Evolutionary conservation across 2,329 filamentous ascomycete species (phyloP).

Genomic region (Pestalotiopsis fici): DNA sequence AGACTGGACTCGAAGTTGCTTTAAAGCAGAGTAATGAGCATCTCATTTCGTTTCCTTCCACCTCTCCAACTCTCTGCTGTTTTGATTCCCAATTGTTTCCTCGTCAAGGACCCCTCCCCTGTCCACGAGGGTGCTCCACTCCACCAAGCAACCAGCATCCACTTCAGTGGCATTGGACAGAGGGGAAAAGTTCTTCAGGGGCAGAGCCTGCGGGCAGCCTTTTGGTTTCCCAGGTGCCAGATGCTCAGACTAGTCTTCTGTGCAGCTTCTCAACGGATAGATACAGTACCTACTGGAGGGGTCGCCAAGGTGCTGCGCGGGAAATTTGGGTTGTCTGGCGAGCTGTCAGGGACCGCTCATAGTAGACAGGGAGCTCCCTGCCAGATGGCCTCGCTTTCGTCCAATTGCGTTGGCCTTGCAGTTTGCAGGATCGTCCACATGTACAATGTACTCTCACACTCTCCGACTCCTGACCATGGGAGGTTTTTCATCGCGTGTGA

Average conservation of each 20-base stretch:
- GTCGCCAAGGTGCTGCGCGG: not conserved
- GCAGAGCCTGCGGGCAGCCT: not conserved
- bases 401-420: not conserved
- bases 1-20: conserved; percentile 15
- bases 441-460: too few species aligned
- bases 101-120: conserved; percentile 14
- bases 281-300: not conserved
- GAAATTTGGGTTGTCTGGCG: conserved; percentile 7
- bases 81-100: conserved; percentile 21
- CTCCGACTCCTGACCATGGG: not conserved
- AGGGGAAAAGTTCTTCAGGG: not conserved
- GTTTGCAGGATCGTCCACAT: not conserved
- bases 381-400: not conserved
- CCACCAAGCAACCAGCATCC: conserved; percentile 7
- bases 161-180: not conserved
- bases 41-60: conserved; percentile 18
- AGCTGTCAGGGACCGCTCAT: conserved; percentile 9
- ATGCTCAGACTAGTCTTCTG: not conserved
- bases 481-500: not conserved
- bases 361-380: not conserved
- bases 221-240: not conserved
- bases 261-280: not conserved
- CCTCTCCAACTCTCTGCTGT: conserved; percentile 13
- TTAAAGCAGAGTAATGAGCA: conserved; percentile 16
- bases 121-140: conserved; percentile 16